These are phyloP conservation scores for Begonia peltatifolia DNA, from an alignment of 306 rosid genomes.

Conservation along the genomic window DNA sequence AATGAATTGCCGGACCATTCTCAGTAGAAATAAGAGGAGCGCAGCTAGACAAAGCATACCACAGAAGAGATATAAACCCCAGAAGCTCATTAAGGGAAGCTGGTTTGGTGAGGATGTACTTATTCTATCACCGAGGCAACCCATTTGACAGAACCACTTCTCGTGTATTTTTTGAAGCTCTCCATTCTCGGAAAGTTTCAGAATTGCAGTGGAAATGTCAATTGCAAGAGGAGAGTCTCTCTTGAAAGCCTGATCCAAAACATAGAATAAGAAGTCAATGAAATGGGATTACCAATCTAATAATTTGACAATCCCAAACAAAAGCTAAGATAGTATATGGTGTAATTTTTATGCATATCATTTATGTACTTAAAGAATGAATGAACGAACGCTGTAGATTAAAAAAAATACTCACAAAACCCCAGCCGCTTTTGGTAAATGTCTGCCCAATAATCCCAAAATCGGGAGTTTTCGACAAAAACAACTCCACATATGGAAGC, in stretches of 20 bases:
- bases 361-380: slow-evolving; percentile 10
- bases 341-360: not conserved
- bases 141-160: slow-evolving; percentile 73
- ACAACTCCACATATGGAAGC: slow-evolving; percentile 69
- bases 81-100: slow-evolving; percentile 64
- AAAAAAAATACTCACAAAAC: slow-evolving; percentile 61
- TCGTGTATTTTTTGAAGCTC: slow-evolving; percentile 54
- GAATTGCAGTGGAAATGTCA: slow-evolving; percentile 84
- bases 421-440: slow-evolving; percentile 85
- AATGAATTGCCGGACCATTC: slow-evolving; percentile 35
- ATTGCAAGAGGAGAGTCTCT: slow-evolving; percentile 76
- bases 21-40: slow-evolving; percentile 38
- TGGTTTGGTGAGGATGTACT: slow-evolving; percentile 33
- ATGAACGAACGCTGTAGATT: too few species aligned
- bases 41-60: slow-evolving; percentile 30
- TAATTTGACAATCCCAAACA: not conserved
- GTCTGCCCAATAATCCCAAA: slow-evolving; percentile 78
- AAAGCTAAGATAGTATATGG: slow-evolving; percentile 3
- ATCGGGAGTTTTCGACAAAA: slow-evolving; percentile 53
- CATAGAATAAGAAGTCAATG: too few species aligned
- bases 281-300: too few species aligned
- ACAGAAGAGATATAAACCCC: slow-evolving; percentile 74
- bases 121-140: slow-evolving; percentile 51
- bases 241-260: slow-evolving; percentile 52
- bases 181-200: slow-evolving; percentile 72